These are phyloP conservation scores for Agastache rugosa DNA, from an alignment of 257 asterid genomes.

Conservation along the genomic window DNA sequence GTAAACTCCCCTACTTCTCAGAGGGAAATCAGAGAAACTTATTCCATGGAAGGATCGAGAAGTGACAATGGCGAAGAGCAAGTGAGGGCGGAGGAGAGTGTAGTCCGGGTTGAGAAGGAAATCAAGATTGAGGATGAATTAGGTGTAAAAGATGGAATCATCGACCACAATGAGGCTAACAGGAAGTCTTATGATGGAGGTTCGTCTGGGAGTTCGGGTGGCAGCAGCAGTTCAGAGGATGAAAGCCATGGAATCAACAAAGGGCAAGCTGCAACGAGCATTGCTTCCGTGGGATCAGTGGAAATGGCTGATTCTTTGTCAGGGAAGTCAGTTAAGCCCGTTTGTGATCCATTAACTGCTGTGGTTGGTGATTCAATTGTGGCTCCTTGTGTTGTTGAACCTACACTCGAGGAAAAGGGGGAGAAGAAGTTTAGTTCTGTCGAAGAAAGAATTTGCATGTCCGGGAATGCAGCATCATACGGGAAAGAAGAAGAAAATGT, in stretches of 20 bases:
- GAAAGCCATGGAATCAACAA: slow-evolving; percentile 38
- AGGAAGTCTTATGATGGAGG: slow-evolving; percentile 45
- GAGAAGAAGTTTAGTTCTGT: slow-evolving; percentile 24
- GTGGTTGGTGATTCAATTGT: slow-evolving; percentile 30
- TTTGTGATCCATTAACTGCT: slow-evolving; percentile 15
- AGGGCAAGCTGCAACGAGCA: slow-evolving; percentile 33
- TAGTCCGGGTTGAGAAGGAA: slow-evolving; percentile 42
- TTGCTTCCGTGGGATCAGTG: slow-evolving; percentile 36
- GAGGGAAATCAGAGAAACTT: not conserved
- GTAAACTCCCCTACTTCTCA: slow-evolving; percentile 41
- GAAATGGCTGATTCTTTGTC: slow-evolving; percentile 39
- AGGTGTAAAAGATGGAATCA: slow-evolving; percentile 32
- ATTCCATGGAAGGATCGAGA: slow-evolving; percentile 1
- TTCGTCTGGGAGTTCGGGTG: slow-evolving; percentile 40
- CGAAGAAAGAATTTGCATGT: slow-evolving; percentile 35
- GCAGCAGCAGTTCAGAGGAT: slow-evolving; percentile 51
- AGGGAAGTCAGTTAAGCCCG: slow-evolving; percentile 27
- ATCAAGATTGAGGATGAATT: slow-evolving; percentile 38
- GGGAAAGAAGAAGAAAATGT: slow-evolving; percentile 30
- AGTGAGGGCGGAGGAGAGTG: slow-evolving; percentile 14
- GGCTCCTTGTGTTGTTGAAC: slow-evolving; percentile 33
- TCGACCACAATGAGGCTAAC: slow-evolving; percentile 34
- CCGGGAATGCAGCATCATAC: slow-evolving; percentile 25
- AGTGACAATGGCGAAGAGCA: slow-evolving; percentile 24
- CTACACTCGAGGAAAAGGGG: slow-evolving; percentile 35